phyloP scores from a whole-genome alignment of 768 basidiomycete genomes.

The Coprinopsis marcescibilis region DNA sequence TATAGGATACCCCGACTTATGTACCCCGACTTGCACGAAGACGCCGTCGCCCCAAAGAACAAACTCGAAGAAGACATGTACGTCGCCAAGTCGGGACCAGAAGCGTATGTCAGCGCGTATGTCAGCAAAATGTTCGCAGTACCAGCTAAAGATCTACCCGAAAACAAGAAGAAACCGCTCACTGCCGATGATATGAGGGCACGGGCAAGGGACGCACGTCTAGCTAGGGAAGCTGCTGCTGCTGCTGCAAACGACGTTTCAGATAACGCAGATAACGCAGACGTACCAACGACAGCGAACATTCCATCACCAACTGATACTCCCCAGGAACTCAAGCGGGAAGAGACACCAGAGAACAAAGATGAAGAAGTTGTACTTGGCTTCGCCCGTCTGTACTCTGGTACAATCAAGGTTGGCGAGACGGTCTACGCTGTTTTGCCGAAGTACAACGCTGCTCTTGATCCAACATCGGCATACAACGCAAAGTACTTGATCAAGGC shows the following conservation, averaged over 20 bases:
- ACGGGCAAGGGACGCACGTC: constrained; percentile 51
- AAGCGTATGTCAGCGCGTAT: constrained; percentile 71
- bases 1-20: constrained; percentile 88
- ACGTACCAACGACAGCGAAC: neutral
- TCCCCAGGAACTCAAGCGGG: constrained; percentile 6
- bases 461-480: constrained; percentile 65
- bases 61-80: constrained; percentile 84
- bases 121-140: constrained; percentile 99
- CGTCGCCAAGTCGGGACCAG: constrained; percentile 51
- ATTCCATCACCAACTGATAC: constrained; percentile 6
- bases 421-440: constrained; percentile 75
- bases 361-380: constrained; percentile 74
- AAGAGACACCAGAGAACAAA: constrained; percentile 19
- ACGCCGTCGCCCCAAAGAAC: constrained; percentile 57
- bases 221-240: constrained; percentile 23
- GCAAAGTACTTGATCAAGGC: constrained; percentile 52
- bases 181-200: constrained; percentile 82
- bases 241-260: constrained; percentile 9
- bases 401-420: constrained; percentile 62
- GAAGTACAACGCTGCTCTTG: constrained; percentile 68
- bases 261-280: too few relatives aligned
- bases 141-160: constrained; percentile 71
- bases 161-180: constrained; percentile 70
- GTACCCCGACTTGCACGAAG: constrained; percentile 68
- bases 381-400: constrained; percentile 92